Evolutionary conservation across 306 rosid genomes (phyloP).

Genomic region (Cucurbita ficifolia): DNA sequence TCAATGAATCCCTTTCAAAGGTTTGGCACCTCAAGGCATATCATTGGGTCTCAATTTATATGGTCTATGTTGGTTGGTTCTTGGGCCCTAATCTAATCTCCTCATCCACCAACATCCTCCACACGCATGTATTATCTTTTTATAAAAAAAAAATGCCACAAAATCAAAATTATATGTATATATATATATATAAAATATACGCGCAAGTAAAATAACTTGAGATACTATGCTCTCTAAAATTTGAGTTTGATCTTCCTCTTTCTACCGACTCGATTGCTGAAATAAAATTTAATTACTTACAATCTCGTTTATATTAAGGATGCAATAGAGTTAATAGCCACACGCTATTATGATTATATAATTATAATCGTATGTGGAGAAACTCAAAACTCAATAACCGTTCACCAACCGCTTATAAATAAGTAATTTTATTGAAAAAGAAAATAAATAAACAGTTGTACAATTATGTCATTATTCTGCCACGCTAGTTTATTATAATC

Average conservation of each 20-base stretch:
- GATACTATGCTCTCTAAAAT: too few species aligned
- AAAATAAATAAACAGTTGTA: neutral
- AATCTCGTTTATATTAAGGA: too few species aligned
- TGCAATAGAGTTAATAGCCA: neutral
- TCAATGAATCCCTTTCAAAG: neutral
- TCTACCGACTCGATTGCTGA: too few species aligned
- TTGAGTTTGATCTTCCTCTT: too few species aligned
- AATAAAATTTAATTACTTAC: too few species aligned
- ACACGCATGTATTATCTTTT: neutral
- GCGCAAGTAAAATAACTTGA: too few species aligned
- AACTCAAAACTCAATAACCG: neutral
- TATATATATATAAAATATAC: too few species aligned
- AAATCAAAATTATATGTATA: neutral
- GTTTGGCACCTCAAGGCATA: neutral
- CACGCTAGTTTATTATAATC: neutral
- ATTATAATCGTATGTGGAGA: neutral
- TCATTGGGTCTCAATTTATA: neutral
- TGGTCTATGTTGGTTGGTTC: neutral
- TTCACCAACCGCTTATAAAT: neutral
- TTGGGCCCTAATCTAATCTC: neutral
- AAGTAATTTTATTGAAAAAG: neutral
- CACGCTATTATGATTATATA: too few species aligned
- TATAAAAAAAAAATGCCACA: neutral
- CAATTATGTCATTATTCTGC: neutral
- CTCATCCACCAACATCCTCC: neutral